Percentiles rank a stretch among this genome's conserved stretches.
Evolutionary conservation across 75 land plant genomes (phyloP).

Genomic region (Ceratopteris richardii): DNA sequence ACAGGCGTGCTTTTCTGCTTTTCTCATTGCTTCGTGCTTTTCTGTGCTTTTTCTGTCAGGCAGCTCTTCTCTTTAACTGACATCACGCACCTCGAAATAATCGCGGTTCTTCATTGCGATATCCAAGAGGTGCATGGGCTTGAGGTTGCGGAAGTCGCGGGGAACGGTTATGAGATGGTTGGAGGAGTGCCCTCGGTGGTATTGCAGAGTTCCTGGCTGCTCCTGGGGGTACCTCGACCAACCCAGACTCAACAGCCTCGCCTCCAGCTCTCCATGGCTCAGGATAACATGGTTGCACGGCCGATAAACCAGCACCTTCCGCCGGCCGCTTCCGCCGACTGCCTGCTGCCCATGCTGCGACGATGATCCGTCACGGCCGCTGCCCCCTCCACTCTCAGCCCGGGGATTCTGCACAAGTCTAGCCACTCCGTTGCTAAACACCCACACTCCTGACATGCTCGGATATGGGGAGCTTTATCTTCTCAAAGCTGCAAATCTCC

Average conservation of each 20-base stretch:
- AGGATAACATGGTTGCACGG: constrained; percentile 22
- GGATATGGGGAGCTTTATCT: too few species aligned
- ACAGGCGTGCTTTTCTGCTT: too few species aligned
- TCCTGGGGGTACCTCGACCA: constrained; percentile 21
- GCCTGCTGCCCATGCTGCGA: neutral
- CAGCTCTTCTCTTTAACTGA: too few species aligned
- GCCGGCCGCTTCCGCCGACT: too few species aligned
- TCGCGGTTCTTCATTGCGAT: constrained; percentile 26
- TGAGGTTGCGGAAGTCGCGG: constrained; percentile 16
- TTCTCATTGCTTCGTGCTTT: too few species aligned
- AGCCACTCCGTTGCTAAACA: constrained; percentile 28
- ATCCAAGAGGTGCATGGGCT: constrained; percentile 34
- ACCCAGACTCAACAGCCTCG: constrained; percentile 13
- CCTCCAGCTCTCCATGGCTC: constrained; percentile 20
- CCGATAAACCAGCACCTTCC: constrained; percentile 24
- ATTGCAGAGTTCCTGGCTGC: constrained; percentile 19
- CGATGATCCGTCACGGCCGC: constrained; percentile 1
- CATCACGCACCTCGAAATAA: constrained; percentile 16
- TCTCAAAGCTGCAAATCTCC: too few species aligned
- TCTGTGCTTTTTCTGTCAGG: too few species aligned
- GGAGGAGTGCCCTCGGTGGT: constrained; percentile 16
- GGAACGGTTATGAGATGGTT: constrained; percentile 31
- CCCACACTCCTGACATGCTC: constrained; percentile 39
- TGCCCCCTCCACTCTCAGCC: constrained; percentile 13
- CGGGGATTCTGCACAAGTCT: constrained; percentile 19